Conservation (phyloP, 75 land plant species). For the Sequoiadendron giganteum region DNA sequence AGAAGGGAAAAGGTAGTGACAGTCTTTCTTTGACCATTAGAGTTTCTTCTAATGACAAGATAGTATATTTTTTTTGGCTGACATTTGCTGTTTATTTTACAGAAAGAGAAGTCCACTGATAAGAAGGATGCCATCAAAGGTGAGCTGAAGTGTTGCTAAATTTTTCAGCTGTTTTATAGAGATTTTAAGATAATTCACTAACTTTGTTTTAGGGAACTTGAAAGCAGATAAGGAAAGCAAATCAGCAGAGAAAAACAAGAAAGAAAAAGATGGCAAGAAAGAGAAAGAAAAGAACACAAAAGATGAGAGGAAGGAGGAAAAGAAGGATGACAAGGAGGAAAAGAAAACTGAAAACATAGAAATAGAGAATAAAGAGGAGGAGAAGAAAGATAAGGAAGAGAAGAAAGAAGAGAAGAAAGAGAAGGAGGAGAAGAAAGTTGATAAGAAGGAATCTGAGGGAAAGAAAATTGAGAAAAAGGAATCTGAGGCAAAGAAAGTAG, state of each 20-base stretch:
- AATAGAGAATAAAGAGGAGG: conserved; percentile 16
- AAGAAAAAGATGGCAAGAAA: conserved; percentile 9
- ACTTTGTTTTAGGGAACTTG: not conserved
- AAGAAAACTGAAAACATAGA: conserved; percentile 37
- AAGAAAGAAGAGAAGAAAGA: conserved; percentile 32
- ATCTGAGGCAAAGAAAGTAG: conserved; percentile 35
- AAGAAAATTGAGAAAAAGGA: conserved; percentile 45
- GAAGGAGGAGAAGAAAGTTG: conserved; percentile 38
- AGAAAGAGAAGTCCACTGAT: not conserved
- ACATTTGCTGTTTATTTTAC: not conserved
- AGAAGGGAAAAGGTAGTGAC: conserved; percentile 58
- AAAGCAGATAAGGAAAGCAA: conserved; percentile 1
- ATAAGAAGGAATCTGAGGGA: conserved; percentile 42
- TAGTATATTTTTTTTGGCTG: not conserved
- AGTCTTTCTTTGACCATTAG: not conserved
- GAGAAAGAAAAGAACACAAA: conserved; percentile 39
- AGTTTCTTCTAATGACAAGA: not conserved
- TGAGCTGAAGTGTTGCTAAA: conserved; percentile 16
- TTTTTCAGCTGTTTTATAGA: not conserved
- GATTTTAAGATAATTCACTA: not conserved
- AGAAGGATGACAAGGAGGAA: conserved; percentile 14
- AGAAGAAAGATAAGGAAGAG: conserved; percentile 10
- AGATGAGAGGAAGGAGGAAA: conserved; percentile 24
- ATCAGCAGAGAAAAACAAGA: conserved; percentile 7
- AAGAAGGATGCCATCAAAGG: conserved; percentile 21